Evolutionary conservation across 306 rosid genomes (phyloP), one percentile per base, ranked within the genome.

Genomic region (Clitoria ternatea): DNA sequence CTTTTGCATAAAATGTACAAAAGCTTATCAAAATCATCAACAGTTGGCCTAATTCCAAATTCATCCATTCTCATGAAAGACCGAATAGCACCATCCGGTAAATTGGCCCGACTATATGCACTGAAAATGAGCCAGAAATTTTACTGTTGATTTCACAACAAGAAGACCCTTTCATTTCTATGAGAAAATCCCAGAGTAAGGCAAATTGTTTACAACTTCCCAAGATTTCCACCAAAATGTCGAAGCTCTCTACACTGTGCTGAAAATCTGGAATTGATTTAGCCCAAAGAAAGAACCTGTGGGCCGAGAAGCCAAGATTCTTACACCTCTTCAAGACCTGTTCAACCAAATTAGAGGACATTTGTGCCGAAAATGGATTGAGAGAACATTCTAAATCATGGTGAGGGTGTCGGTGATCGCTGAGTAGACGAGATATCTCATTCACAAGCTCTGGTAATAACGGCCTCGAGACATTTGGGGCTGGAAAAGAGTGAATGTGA

Each of bases 221-320:
- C 68, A 93, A 76, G 24, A 93, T 85, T 35, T 85, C 90, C 57
- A 90, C 85, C 79, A 90, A 81, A 82, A 93, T 85, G 69, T 53
- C 88, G 72, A 84, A 79, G 86, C 92, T 90, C 49, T 84, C 80
- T 26, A 4, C 74, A 33, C 86, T 90, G 24, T 85, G 98, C 43
- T 81, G 81, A 54, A 93, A 93, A 47, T 80, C 88, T 7, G 97
- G 89, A 65, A 88, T 63, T 7, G 77, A 81, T 75, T 81, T 82
- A 70, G 98, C 89, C 98, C 97, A 93, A 60, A 90, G 84, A 49
- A 93, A 93, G 89, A 93, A 93, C 37, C 98, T 82, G 78, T 93
- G 97, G 26, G 97, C 88, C 6, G 97, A 78, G 65, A 87, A 83
- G 32, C 89, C 89, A 40, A 90, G 96, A 69, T 88, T 84, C 15